Base-by-base conservation (phyloP, 352 stramenopile genomes). In the Globisporangium viniferum region DNA sequence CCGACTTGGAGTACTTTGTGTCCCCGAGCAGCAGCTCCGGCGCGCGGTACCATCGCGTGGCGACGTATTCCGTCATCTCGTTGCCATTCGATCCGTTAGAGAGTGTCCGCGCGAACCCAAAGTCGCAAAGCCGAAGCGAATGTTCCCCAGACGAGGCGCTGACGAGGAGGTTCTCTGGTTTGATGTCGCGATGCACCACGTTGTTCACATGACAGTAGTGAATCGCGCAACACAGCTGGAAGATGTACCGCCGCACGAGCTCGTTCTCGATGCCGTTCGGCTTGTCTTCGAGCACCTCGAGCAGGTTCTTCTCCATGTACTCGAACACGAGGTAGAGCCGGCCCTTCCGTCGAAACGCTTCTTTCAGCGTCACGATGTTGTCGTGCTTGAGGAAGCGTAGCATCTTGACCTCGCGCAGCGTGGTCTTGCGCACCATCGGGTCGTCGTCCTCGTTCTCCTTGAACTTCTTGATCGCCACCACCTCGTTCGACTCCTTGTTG, bases 401-500 rank as follows among this genome's bases (percentile, higher is more conserved):
- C 78, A 99, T 99, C 73, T 99, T 97, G 46, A 99, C 87, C 80
- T 99, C 98, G 46, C 94, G 90, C 55, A 98, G 71, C 54, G 92
- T 98, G 56, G 92, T 98, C 75, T 98, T 98, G 62, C 90, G 85
- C 31, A 98, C 93, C 73, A 97, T 92, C 15, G 94, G 89, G 57
- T 97, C 91, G 62, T 95, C 87, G 3, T 94, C 86, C 61, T 97
- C 91, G 53, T 82, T 93, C 71, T 98, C 93, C 68, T 98, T 97
- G 56, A 99, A 98, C 82, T 99, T 99, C 77, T 99, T 99, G 77
- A 99, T 99, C 5, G 98, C 98, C 9, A 99, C 98, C 24, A 99
- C 84, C 77, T 99, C 94, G 61, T 92, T 94, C 14, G 94, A 99
- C 70, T 99, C 96, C 64, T 98, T 97, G 78, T 98, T 97, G 44